phyloP scores from a whole-genome alignment of 768 basidiomycete genomes.

The Lactarius hengduanensis region DNA sequence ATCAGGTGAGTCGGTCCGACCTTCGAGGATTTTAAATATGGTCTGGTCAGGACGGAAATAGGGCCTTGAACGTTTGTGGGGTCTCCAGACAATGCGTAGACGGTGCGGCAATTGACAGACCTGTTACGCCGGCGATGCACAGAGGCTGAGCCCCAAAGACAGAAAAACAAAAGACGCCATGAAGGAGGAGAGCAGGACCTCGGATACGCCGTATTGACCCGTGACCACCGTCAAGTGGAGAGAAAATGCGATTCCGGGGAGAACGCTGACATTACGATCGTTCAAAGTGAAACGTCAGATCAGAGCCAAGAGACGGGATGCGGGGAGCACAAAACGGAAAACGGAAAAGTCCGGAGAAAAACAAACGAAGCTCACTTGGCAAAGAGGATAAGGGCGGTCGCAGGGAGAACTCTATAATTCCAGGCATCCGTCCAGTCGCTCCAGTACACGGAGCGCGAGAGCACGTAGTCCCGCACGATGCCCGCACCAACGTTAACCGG shows the following conservation, averaged over 20 bases:
- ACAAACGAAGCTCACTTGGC: slow-evolving; percentile 56
- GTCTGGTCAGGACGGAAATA: slow-evolving; percentile 91
- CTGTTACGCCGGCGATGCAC: slow-evolving; percentile 89
- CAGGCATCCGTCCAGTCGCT: slow-evolving; percentile 91
- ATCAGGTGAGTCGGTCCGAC: slow-evolving; percentile 55
- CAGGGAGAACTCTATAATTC: slow-evolving; percentile 88
- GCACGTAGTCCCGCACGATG: slow-evolving; percentile 57
- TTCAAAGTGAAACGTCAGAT: not conserved
- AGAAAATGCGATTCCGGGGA: slow-evolving; percentile 92
- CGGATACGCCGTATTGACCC: slow-evolving; percentile 83
- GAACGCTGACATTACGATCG: slow-evolving; percentile 47
- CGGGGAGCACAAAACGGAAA: not conserved
- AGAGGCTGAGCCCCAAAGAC: slow-evolving; percentile 88
- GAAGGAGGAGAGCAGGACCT: slow-evolving; percentile 80
- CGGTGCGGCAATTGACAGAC: slow-evolving; percentile 36
- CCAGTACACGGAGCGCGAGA: slow-evolving; percentile 74
- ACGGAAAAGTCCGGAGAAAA: not conserved
- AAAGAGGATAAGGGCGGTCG: slow-evolving; percentile 83
- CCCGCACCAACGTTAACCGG: slow-evolving; percentile 21
- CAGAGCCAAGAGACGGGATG: not conserved
- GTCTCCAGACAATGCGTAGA: not conserved
- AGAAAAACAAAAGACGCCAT: slow-evolving; percentile 86
- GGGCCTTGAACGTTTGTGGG: slow-evolving; percentile 53
- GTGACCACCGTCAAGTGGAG: slow-evolving; percentile 93
- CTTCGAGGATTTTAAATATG: slow-evolving; percentile 72